A percentile compares a stretch with the other conserved stretches of the same genome.
Evolutionary conservation across 2,329 filamentous ascomycete species (phyloP).

Genomic region (Epicoccum sorghinum): DNA sequence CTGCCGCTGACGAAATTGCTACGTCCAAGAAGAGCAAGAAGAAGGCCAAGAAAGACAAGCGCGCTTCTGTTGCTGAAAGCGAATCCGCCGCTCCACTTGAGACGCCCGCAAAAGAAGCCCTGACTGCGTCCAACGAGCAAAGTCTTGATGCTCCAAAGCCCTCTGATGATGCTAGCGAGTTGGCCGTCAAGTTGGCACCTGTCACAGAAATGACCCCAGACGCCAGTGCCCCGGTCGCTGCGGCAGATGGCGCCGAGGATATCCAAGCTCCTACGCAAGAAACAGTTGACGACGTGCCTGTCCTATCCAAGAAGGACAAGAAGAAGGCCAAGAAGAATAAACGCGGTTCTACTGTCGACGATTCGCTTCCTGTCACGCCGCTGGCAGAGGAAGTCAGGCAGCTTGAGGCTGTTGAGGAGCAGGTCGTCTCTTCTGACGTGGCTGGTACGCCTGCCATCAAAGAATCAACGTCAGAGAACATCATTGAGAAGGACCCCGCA

Average conservation of each 20-base stretch:
- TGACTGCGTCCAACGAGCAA: not conserved
- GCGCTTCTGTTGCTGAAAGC: not conserved
- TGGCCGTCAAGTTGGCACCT: not conserved
- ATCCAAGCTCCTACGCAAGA: not conserved
- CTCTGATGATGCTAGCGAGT: not conserved
- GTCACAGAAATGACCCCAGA: not conserved
- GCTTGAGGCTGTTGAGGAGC: not conserved
- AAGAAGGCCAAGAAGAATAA: slow-evolving; percentile 32
- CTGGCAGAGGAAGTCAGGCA: slow-evolving; percentile 5
- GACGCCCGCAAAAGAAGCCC: not conserved
- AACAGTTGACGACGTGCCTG: not conserved
- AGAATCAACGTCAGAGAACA: no score
- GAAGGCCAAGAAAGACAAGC: not conserved
- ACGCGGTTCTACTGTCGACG: slow-evolving; percentile 10
- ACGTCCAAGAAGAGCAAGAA: slow-evolving; percentile 24
- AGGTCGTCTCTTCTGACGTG: no score
- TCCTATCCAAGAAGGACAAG: slow-evolving; percentile 15
- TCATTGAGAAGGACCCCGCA: no score
- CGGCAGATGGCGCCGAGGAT: not conserved
- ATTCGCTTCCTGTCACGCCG: not conserved
- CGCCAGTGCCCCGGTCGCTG: not conserved
- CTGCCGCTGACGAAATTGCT: not conserved
- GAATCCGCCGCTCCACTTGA: not conserved
- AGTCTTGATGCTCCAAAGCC: not conserved
- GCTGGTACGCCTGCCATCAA: no score